Evolutionary conservation across 2,329 filamentous ascomycete genomes (phyloP).

Genomic region (Neonectria hederae): DNA sequence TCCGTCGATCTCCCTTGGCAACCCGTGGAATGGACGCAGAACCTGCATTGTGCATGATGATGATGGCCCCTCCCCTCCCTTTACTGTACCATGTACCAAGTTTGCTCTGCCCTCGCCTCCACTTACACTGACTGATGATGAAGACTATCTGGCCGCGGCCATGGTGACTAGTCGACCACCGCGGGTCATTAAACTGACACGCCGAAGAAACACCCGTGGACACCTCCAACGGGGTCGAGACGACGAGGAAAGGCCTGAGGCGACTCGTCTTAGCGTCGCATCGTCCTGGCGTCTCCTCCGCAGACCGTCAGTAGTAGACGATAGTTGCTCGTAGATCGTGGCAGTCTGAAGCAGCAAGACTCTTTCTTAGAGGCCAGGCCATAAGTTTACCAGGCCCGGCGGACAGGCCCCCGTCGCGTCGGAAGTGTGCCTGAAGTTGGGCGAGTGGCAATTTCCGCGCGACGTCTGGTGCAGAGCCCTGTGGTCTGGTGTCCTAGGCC

Average conservation of each 20-base stretch:
- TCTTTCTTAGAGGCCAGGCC: constrained; percentile 1
- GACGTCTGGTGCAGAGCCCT: constrained; percentile 17
- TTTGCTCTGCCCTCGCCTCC: neutral
- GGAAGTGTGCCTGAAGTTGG: constrained; percentile 26
- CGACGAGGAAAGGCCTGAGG: constrained; percentile 16
- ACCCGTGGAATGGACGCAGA: constrained; percentile 13
- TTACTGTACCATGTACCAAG: neutral
- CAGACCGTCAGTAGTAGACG: too few species aligned
- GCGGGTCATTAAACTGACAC: constrained; percentile 16
- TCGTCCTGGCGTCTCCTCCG: neutral
- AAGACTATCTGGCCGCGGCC: neutral
- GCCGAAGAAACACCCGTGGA: constrained; percentile 9
- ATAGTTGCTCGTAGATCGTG: too few species aligned
- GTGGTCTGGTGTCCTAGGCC: constrained; percentile 5
- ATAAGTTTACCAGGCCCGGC: neutral
- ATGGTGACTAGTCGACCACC: neutral
- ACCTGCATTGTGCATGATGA: constrained; percentile 15
- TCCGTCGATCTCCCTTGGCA: constrained; percentile 22
- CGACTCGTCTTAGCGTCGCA: constrained; percentile 9
- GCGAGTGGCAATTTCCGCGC: constrained; percentile 28
- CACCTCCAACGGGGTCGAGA: constrained; percentile 3
- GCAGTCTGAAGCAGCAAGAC: neutral
- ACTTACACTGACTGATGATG: constrained; percentile 1
- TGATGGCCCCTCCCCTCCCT: constrained; percentile 14
- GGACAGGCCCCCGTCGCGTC: constrained; percentile 16